A percentile compares a stretch with the other conserved stretches of the same genome.
Conservation (phyloP, 1,139 yeast genomes). For the Pichia sp. region DNA sequence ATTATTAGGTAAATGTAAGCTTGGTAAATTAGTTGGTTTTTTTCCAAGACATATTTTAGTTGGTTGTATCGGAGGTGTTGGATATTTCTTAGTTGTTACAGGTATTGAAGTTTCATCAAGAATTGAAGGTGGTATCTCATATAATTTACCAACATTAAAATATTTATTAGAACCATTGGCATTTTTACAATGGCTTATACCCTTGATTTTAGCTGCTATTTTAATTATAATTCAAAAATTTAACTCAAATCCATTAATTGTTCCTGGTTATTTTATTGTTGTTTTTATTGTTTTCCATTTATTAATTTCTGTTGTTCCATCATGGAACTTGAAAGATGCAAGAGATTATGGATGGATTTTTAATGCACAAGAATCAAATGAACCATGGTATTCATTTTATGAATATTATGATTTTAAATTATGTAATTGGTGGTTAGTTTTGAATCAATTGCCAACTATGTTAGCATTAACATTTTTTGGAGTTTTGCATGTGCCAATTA, state of each 20-base stretch:
- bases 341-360: slow-evolving; percentile 83
- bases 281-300: slow-evolving; percentile 68
- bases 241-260: slow-evolving; percentile 66
- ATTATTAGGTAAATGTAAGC: slow-evolving; percentile 63
- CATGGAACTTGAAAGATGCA: slow-evolving; percentile 53
- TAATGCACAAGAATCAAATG: slow-evolving; percentile 51
- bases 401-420: slow-evolving; percentile 57
- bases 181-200: slow-evolving; percentile 65
- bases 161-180: slow-evolving; percentile 36
- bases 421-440: slow-evolving; percentile 68
- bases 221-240: slow-evolving; percentile 58
- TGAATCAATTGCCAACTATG: slow-evolving; percentile 82
- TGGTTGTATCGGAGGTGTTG: slow-evolving; percentile 98
- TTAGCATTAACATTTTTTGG: slow-evolving; percentile 93
- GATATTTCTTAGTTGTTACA: slow-evolving; percentile 82
- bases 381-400: slow-evolving; percentile 89
- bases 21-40: slow-evolving; percentile 87
- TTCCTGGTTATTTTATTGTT: slow-evolving; percentile 72
- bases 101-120: slow-evolving; percentile 88
- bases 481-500: slow-evolving; percentile 90
- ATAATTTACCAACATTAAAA: slow-evolving; percentile 49
- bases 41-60: slow-evolving; percentile 94
- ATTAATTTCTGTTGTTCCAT: slow-evolving; percentile 57
- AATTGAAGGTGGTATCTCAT: slow-evolving; percentile 64
- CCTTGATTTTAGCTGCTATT: slow-evolving; percentile 54